A percentile compares a stretch with the other conserved stretches of the same genome.
These are phyloP conservation scores for Pseudogymnoascus sp. DNA, from an alignment of 2,329 filamentous ascomycete genomes.

Conservation along the genomic window DNA sequence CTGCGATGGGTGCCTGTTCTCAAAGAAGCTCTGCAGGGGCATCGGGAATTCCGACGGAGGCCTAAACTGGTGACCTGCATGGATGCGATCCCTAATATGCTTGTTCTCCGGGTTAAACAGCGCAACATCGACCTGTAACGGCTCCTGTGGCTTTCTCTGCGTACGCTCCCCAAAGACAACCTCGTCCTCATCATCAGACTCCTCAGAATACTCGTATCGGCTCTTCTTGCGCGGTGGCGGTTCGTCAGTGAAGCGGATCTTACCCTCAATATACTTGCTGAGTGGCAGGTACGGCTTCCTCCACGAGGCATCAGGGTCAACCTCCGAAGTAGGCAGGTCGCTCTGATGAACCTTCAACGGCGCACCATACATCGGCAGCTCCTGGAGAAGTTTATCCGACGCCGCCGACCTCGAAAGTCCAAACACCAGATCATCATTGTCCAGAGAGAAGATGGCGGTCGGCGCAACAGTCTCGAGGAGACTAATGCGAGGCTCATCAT, in stretches of 20 bases:
- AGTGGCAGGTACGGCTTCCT: conserved; percentile 70
- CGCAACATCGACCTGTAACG: conserved; percentile 68
- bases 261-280: conserved; percentile 78
- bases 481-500: conserved; percentile 25
- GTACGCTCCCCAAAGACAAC: conserved; percentile 24
- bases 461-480: conserved; percentile 47
- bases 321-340: conserved; percentile 48
- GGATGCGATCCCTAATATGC: conserved; percentile 77
- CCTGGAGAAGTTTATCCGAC: conserved; percentile 67
- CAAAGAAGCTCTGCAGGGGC: conserved; percentile 85
- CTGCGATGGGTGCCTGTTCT: conserved; percentile 75
- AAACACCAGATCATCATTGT: conserved; percentile 74
- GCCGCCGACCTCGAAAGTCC: conserved; percentile 64
- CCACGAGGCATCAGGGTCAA: conserved; percentile 63
- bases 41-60: conserved; percentile 87
- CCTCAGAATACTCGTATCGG: conserved; percentile 71
- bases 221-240: conserved; percentile 66
- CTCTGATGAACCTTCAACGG: conserved; percentile 49
- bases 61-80: conserved; percentile 85
- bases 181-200: conserved; percentile 55
- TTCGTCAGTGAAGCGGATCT: conserved; percentile 59
- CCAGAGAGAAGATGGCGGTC: conserved; percentile 74
- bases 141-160: conserved; percentile 32
- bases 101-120: conserved; percentile 87
- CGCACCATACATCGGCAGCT: conserved; percentile 71